phyloP scores from a whole-genome alignment of 192 early-diverging fungal genomes.

The Podila horticola region DNA sequence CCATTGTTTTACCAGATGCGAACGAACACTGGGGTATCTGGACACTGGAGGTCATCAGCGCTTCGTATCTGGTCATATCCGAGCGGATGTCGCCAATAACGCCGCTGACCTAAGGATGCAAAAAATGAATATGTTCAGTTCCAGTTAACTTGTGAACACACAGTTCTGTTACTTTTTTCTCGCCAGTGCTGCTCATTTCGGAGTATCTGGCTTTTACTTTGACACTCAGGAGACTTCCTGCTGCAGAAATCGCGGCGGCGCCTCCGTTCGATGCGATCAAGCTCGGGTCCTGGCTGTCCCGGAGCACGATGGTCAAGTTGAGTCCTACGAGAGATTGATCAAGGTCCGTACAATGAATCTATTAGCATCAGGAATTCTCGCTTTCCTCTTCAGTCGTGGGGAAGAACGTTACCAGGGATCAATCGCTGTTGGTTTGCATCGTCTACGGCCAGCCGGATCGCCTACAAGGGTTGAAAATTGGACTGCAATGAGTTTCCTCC shows the following conservation, averaged over 20 bases:
- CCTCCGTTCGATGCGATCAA: constrained; percentile 5
- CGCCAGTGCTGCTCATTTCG: too few relatives aligned
- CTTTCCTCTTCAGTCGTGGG: too few relatives aligned
- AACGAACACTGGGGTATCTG: constrained; percentile 60
- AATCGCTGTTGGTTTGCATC: constrained; percentile 49
- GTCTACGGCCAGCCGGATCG: constrained; percentile 58
- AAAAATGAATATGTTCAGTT: constrained; percentile 1
- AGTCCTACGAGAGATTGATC: background rate
- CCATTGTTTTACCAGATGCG: constrained; percentile 33
- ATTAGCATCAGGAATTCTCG: too few relatives aligned
- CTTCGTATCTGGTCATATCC: constrained; percentile 55
- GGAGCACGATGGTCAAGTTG: constrained; percentile 22
- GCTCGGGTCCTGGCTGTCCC: constrained; percentile 24
- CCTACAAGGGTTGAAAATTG: constrained; percentile 3
- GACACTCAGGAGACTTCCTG: too few relatives aligned
- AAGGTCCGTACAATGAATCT: too few relatives aligned
- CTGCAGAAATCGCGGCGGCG: background rate
- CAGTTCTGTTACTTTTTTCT: too few relatives aligned
- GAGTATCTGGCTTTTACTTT: too few relatives aligned
- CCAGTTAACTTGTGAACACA: background rate
- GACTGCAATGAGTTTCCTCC: background rate
- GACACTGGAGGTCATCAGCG: constrained; percentile 56
- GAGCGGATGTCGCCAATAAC: constrained; percentile 60
- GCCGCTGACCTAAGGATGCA: constrained; percentile 39
- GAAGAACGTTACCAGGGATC: constrained; percentile 37